Base-by-base conservation (phyloP, 192 early-diverging fungal species). In the Rhizophagus clarus region DNA sequence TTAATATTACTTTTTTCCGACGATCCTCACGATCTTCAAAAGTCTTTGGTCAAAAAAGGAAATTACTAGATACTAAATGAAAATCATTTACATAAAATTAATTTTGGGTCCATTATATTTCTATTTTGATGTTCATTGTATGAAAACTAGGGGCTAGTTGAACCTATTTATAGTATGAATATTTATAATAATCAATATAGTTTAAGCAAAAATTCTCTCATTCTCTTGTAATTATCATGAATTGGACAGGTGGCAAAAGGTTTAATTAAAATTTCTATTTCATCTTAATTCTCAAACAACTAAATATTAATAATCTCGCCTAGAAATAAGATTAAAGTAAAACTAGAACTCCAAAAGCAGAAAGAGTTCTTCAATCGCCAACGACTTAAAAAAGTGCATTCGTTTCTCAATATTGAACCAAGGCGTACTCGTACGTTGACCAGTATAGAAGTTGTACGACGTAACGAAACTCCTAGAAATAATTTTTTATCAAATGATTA, bases 191-290 rank as follows among this genome's bases (percentile, higher is more conserved):
- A 10, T 42, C 4, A 8, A 40, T 40, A 40, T 45, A 45, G 42
- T 45, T 45, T 45, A 45, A 45, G 42, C 9, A 45, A 14, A 45
- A 3, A 3, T 2, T 45, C 42, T 45, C 42, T n/a, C n/a, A n/a
- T n/a, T n/a, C n/a, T n/a, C n/a, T n/a, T n/a, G 17, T 1, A 51
- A 56, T 56, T 56, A 56, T 56, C 64, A 74, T 74, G 72, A 74
- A 74, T 60, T 74, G 72, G 72, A 74, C 72, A 51, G 72, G 72
- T 60, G 47, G 72, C 24, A 74, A 74, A 74, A 74, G 72, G 72
- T 72, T 47, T 12, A n/a, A 72, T 37, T n/a, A 26, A 12, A 11
- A 26, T 47, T 72, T 37, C 47, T 72, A 15, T 17, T 72, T 71
- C n/a, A 71, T 17, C 15, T 11, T 34, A 45, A 7, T 3, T 14